Base-by-base conservation (phyloP, 225 moss, liverwort and hornwort genomes). In the Polytrichum commune region DNA sequence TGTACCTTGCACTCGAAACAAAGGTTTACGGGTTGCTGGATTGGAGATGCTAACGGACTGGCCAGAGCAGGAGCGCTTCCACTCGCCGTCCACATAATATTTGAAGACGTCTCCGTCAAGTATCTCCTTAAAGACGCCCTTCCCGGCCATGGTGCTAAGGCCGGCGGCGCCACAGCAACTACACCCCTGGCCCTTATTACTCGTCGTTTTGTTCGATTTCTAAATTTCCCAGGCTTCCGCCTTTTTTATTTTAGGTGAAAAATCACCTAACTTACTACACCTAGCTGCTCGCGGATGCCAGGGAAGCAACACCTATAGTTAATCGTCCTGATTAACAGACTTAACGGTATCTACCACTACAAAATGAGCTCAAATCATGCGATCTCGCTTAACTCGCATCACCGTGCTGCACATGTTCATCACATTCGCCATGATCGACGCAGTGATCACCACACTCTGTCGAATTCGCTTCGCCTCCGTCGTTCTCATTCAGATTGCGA, bases 1-100 rank as follows among this genome's bases (percentile, higher is more conserved):
- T 2, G 38, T 78, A 96, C 96, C 95, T 96, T 96, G 95, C 25
- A 95, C 93, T 85, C 88, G 88, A 56, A 88, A 97, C n/a, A 90
- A 83, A 20, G 89, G 84, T 79, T 92, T 97, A 5, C 91, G 82
- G 20, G 94, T 98, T n/a, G 94, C 78, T 0, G 97, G 97, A 80
- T 98, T 98, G 0, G 75, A 67, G 32, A 98, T 77, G 57, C 62
- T 88, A 5, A 98, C 92, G 5, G 53, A 63, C 54, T 74, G 86
- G 27, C 88, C 91, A 0, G 97, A 98, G 29, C 86, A 73, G 3
- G 97, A 98, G 69, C 88, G 76, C 74, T 53, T 93, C 97, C 94
- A 98, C 78, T 94, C 97, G 1, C 97, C 97, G 38, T 98, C 97
- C 26, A 85, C 71, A 1, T 98, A 98, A 64, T 90, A 98, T 65